Percentiles rank a stretch among this genome's conserved stretches.
Evolutionary conservation across 2,329 filamentous ascomycete species (phyloP).

Genomic region (Alternaria triticimaculans): DNA sequence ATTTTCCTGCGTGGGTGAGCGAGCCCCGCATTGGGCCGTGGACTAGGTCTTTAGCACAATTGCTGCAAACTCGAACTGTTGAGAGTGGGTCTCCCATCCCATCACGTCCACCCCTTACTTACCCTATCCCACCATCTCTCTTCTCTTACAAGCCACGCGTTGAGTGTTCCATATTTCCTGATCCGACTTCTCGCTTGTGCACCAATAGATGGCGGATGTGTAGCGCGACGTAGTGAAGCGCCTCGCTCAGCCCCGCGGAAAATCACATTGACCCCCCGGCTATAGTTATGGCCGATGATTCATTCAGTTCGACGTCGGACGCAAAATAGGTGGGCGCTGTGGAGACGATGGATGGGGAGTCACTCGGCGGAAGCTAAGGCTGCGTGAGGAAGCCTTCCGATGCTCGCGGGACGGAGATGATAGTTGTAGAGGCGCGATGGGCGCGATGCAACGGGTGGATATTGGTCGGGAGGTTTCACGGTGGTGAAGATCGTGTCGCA

Average conservation of each 20-base stretch:
- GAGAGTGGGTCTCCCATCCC: conserved; percentile 22
- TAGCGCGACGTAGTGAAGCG: background rate
- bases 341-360: background rate
- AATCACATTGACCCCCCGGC: background rate
- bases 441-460: background rate
- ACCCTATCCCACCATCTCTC: background rate
- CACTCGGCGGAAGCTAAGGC: conserved; percentile 8
- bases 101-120: background rate
- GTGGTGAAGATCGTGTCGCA: background rate
- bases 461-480: background rate
- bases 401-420: background rate
- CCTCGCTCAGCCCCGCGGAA: background rate
- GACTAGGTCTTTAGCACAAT: background rate
- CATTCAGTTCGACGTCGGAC: background rate
- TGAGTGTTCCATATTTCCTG: background rate
- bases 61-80: conserved; percentile 23
- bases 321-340: background rate
- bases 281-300: background rate
- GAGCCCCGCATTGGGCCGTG: background rate
- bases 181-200: background rate
- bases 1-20: background rate
- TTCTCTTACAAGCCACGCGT: background rate
- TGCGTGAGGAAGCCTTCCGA: conserved; percentile 5
- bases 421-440: background rate
- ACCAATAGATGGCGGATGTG: background rate